Evolutionary conservation across 2,329 filamentous ascomycete genomes (phyloP).

Genomic region (Xylariaceae sp.): DNA sequence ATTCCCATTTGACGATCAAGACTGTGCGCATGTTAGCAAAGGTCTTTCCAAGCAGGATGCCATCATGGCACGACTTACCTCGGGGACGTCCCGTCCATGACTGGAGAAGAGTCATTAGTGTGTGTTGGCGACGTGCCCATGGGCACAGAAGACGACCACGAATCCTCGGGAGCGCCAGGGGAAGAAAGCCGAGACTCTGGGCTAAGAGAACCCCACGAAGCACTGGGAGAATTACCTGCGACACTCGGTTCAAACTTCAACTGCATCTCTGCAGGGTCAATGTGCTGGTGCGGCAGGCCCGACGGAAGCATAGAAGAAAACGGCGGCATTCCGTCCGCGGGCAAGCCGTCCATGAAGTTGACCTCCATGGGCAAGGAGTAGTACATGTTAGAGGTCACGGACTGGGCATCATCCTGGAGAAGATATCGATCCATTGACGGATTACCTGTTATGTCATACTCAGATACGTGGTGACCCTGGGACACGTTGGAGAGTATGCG

Average conservation of each 20-base stretch:
- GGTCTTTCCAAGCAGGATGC: slow-evolving; percentile 15
- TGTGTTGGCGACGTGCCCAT: slow-evolving; percentile 41
- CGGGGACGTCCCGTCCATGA: slow-evolving; percentile 46
- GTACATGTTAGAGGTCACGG: slow-evolving; percentile 45
- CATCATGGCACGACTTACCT: slow-evolving; percentile 41
- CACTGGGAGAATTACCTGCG: slow-evolving; percentile 45
- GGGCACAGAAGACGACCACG: slow-evolving; percentile 37
- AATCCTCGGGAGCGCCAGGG: slow-evolving; percentile 45
- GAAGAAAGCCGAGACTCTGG: slow-evolving; percentile 49
- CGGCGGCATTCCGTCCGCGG: slow-evolving; percentile 41
- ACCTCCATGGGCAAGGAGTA: slow-evolving; percentile 36
- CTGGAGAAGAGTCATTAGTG: slow-evolving; percentile 45
- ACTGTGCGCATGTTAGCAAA: slow-evolving; percentile 34
- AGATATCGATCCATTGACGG: slow-evolving; percentile 49
- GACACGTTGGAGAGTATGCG: slow-evolving; percentile 45
- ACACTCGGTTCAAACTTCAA: slow-evolving; percentile 48
- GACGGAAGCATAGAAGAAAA: slow-evolving; percentile 37
- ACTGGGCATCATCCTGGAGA: slow-evolving; percentile 45
- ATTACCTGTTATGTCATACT: slow-evolving; percentile 51
- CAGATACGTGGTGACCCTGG: slow-evolving; percentile 45
- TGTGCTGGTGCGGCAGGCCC: slow-evolving; percentile 47
- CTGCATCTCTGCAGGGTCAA: slow-evolving; percentile 53
- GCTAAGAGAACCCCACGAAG: slow-evolving; percentile 48
- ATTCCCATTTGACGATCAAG: slow-evolving; percentile 37
- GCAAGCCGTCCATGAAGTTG: slow-evolving; percentile 39